These are phyloP conservation scores for Takakia lepidozioides DNA, from an alignment of 225 moss, liverwort and hornwort species.

Conservation along the genomic window DNA sequence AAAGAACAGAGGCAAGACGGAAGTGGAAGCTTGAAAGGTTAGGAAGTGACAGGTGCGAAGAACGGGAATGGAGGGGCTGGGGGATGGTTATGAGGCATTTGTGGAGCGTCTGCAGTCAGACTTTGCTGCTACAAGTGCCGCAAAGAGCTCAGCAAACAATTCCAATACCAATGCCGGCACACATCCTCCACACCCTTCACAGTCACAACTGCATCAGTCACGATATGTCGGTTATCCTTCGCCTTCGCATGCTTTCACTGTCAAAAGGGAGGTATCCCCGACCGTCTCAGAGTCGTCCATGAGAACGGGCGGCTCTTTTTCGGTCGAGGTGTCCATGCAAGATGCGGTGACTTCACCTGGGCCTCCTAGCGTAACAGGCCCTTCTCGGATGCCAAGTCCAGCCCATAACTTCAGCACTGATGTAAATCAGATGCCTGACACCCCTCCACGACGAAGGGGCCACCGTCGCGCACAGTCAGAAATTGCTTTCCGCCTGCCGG, in stretches of 20 bases:
- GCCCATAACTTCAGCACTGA: conserved; percentile 48
- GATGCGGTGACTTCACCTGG: conserved; percentile 53
- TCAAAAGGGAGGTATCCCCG: conserved; percentile 54
- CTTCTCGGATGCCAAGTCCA: conserved; percentile 33
- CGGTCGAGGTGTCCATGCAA: conserved; percentile 56
- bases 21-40: too few relatives aligned
- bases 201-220: conserved; percentile 43
- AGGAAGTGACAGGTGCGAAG: too few relatives aligned
- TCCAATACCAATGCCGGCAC: conserved; percentile 9
- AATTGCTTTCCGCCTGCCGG: conserved; percentile 50
- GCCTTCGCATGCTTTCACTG: conserved; percentile 46
- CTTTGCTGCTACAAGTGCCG: conserved; percentile 44
- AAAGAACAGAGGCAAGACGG: too few relatives aligned
- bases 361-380: conserved; percentile 48
- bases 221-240: conserved; percentile 53
- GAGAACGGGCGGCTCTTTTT: conserved; percentile 43
- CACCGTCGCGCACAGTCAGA: conserved; percentile 53
- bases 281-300: conserved; percentile 44
- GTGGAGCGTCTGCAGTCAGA: conserved; percentile 63
- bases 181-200: conserved; percentile 40
- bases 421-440: conserved; percentile 56
- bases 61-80: conserved; percentile 44
- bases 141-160: conserved; percentile 42
- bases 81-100: conserved; percentile 52
- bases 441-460: conserved; percentile 46